Evolutionary conservation across 805 yeast genomes (phyloP).

Genomic region (Suhomyces prunicola): DNA sequence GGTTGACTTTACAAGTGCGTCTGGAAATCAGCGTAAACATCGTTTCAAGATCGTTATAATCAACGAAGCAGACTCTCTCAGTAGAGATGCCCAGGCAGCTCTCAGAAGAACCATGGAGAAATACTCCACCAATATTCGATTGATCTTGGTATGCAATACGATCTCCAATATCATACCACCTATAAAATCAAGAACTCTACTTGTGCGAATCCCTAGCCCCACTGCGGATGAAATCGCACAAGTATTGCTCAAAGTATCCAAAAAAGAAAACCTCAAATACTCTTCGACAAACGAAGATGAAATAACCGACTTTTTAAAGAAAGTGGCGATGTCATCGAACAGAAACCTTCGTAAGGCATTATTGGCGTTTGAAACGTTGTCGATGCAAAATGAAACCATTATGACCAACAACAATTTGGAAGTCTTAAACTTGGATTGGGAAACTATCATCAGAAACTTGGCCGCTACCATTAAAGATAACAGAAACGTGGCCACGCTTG

Average conservation of each 20-base stretch:
- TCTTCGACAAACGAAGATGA: conserved; percentile 38
- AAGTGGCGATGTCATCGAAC: conserved; percentile 53
- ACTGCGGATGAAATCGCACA: conserved; percentile 50
- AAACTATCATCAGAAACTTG: conserved; percentile 65
- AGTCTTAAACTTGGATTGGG: conserved; percentile 84
- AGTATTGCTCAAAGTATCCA: conserved; percentile 55
- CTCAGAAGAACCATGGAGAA: conserved; percentile 95
- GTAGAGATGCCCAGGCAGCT: conserved; percentile 95
- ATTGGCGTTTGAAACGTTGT: conserved; percentile 77
- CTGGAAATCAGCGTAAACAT: conserved; percentile 33
- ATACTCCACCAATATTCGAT: conserved; percentile 80
- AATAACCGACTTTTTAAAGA: conserved; percentile 35
- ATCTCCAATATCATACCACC: conserved; percentile 92
- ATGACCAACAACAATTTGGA: conserved; percentile 39
- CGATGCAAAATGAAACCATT: conserved; percentile 61
- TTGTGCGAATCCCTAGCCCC: conserved; percentile 88
- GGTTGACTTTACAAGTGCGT: conserved; percentile 64
- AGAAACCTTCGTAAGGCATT: conserved; percentile 78
- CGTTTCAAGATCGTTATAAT: conserved; percentile 79
- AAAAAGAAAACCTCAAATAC: conserved; percentile 50
- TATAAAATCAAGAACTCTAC: conserved; percentile 85
- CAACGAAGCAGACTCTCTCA: conserved; percentile 85
- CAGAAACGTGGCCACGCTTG: conserved; percentile 59
- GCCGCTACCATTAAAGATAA: conserved; percentile 58
- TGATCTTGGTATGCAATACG: conserved; percentile 81